These are phyloP conservation scores for Alternaria postmessia DNA, from an alignment of 2,329 filamentous ascomycete genomes.

Conservation along the genomic window DNA sequence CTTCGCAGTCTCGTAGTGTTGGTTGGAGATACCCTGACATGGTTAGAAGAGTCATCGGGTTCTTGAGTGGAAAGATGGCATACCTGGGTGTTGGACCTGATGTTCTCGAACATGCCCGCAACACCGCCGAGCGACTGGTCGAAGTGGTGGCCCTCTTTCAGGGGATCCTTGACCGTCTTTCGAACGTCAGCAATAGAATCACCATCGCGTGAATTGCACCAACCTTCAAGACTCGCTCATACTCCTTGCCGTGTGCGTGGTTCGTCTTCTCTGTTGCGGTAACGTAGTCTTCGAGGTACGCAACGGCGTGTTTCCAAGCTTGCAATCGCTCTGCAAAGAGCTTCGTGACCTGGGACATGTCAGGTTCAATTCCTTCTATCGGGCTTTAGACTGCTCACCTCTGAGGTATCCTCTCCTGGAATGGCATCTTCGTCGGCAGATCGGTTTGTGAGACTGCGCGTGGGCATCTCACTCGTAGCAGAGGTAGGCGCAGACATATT, in stretches of 20 bases:
- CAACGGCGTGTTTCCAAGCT: constrained; percentile 95
- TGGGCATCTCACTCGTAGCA: constrained; percentile 41
- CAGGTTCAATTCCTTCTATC: neutral
- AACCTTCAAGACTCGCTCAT: constrained; percentile 91
- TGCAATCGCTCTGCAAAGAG: constrained; percentile 87
- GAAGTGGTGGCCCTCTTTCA: constrained; percentile 92
- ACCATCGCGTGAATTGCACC: constrained; percentile 5
- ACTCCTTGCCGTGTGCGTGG: constrained; percentile 87
- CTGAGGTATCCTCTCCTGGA: constrained; percentile 59
- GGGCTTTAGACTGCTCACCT: constrained; percentile 29
- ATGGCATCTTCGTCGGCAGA: constrained; percentile 56
- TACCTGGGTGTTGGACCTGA: constrained; percentile 87
- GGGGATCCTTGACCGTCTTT: constrained; percentile 81
- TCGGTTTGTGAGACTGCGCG: constrained; percentile 42
- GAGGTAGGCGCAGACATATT: constrained; percentile 46
- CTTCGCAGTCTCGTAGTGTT: constrained; percentile 90
- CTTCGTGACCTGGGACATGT: constrained; percentile 49
- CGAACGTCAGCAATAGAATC: constrained; percentile 16
- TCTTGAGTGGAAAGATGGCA: neutral
- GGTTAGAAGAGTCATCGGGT: neutral
- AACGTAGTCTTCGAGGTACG: constrained; percentile 91
- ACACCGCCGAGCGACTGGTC: constrained; percentile 88
- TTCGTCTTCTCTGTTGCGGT: constrained; percentile 85
- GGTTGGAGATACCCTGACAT: constrained; percentile 78
- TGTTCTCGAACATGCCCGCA: constrained; percentile 90